phyloP scores from a whole-genome alignment of 371 early-diverging fungal genomes.

The Mucor racemosus region DNA sequence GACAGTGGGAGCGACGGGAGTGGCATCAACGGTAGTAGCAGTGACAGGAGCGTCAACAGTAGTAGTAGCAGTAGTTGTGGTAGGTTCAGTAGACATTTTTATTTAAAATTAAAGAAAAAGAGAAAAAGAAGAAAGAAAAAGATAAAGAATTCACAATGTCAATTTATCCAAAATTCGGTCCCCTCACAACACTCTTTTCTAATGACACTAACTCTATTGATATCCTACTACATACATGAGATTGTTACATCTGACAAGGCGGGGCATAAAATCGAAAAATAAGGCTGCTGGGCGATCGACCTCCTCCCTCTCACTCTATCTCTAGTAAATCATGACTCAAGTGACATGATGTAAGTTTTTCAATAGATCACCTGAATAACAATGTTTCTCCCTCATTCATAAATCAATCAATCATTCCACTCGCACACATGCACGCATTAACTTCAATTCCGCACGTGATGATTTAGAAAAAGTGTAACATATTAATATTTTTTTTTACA shows the following conservation, averaged over 20 bases:
- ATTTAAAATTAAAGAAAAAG: constrained; percentile 6
- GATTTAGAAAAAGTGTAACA: background rate
- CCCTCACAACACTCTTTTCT: too few relatives aligned
- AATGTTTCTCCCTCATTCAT: background rate
- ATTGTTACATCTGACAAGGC: too few relatives aligned
- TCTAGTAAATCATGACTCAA: background rate
- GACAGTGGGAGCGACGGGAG: background rate
- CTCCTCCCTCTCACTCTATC: background rate
- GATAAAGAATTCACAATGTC: background rate
- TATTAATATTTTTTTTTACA: too few relatives aligned
- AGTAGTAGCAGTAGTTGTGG: background rate
- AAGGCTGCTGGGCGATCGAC: background rate
- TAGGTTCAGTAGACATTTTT: constrained; percentile 22
- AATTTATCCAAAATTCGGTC: constrained; percentile 8
- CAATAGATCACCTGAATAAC: background rate
- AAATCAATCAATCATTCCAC: background rate
- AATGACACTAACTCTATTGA: background rate
- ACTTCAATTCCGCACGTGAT: background rate
- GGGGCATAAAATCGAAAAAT: background rate
- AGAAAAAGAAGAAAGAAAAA: constrained; percentile 11
- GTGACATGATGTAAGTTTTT: background rate
- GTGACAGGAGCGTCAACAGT: constrained; percentile 17
- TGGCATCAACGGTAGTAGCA: background rate
- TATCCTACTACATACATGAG: background rate
- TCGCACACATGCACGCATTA: background rate